phyloP scores from a whole-genome alignment of 208 protist species.

The Leishmania lainsoni region DNA sequence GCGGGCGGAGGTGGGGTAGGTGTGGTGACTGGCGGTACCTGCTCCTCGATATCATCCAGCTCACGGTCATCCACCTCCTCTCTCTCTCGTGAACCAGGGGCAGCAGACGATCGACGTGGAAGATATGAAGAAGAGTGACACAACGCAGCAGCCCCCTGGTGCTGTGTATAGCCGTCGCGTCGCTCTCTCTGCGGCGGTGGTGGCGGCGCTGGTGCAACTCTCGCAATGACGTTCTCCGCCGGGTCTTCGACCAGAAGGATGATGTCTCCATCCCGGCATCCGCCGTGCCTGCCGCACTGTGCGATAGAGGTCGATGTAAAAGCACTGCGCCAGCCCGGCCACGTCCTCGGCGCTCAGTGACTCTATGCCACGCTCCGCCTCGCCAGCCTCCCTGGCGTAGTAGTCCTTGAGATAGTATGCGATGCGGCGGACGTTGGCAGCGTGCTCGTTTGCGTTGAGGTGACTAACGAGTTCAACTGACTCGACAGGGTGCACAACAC shows the following conservation, averaged over 20 bases:
- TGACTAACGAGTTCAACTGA: constrained; percentile 1
- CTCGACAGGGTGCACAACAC: not conserved
- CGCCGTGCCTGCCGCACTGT: constrained; percentile 49
- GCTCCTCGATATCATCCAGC: not conserved
- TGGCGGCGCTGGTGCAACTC: constrained; percentile 1
- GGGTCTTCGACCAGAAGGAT: constrained; percentile 54
- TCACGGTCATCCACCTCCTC: not conserved
- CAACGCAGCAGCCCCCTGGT: constrained; percentile 6
- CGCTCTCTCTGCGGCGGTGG: constrained; percentile 18
- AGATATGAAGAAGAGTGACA: not conserved
- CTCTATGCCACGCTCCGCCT: constrained; percentile 54
- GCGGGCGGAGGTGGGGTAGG: not conserved
- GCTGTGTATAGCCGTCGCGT: not conserved
- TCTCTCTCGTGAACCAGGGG: not conserved
- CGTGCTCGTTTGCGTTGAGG: constrained; percentile 26
- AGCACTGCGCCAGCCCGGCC: constrained; percentile 67
- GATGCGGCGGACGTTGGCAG: constrained; percentile 51
- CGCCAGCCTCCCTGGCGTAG: constrained; percentile 61
- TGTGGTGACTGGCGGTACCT: not conserved
- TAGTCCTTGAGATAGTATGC: constrained; percentile 72
- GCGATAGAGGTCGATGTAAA: constrained; percentile 77
- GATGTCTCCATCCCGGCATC: constrained; percentile 39
- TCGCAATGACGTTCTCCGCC: constrained; percentile 25
- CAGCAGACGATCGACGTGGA: not conserved
- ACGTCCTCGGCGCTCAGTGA: constrained; percentile 76